Conservation (phyloP, 805 yeast species). For the Spencermartinsiella europaea region DNA sequence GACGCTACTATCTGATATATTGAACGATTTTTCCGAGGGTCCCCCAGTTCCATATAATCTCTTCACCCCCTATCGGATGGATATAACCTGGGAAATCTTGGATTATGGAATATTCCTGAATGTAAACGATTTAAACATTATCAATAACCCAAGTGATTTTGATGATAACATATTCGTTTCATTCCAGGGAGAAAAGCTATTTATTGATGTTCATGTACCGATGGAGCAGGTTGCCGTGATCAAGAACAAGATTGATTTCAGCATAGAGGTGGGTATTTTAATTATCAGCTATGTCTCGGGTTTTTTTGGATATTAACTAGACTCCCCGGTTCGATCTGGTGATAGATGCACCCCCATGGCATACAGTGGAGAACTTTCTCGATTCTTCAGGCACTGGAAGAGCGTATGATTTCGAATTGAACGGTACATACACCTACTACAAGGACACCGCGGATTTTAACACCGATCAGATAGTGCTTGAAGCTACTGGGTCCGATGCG, state of each 20-base stretch:
- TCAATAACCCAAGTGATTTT: slow-evolving; percentile 82
- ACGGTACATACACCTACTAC: slow-evolving; percentile 62
- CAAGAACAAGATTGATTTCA: slow-evolving; percentile 20
- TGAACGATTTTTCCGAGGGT: slow-evolving; percentile 73
- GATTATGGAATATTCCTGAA: slow-evolving; percentile 63
- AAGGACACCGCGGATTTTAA: slow-evolving; percentile 56
- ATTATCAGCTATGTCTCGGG: slow-evolving; percentile 40
- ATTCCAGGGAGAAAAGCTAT: slow-evolving; percentile 57
- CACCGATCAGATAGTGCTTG: slow-evolving; percentile 62
- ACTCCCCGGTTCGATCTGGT: slow-evolving; percentile 57
- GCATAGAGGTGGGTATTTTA: slow-evolving; percentile 23
- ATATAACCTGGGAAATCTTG: slow-evolving; percentile 51
- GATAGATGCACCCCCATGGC: slow-evolving; percentile 87
- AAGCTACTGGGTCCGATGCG: slow-evolving; percentile 60
- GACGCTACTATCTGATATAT: slow-evolving; percentile 62
- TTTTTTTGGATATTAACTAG: neutral
- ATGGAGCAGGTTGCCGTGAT: slow-evolving; percentile 36
- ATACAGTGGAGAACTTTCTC: slow-evolving; percentile 71
- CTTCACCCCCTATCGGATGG: slow-evolving; percentile 67
- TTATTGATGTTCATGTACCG: slow-evolving; percentile 51
- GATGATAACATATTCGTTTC: slow-evolving; percentile 74
- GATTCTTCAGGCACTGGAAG: slow-evolving; percentile 60
- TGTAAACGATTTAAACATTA: slow-evolving; percentile 81
- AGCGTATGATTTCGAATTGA: slow-evolving; percentile 53
- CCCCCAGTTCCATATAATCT: slow-evolving; percentile 59